Evolutionary conservation across 116 monocot species (phyloP).

Genomic region (Papilionanthe hybrid): DNA sequence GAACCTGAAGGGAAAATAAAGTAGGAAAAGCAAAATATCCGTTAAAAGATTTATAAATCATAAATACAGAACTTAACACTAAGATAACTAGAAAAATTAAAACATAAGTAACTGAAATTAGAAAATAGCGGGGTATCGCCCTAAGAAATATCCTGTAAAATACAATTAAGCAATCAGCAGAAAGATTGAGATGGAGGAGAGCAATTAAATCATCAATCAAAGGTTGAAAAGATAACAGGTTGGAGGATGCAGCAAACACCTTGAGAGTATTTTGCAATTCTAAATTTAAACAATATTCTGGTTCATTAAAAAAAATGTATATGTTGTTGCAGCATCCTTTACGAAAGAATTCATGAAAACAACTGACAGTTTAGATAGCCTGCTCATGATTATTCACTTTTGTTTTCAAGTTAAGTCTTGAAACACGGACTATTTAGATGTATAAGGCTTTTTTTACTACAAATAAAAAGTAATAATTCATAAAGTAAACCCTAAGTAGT

Average conservation of each 20-base stretch:
- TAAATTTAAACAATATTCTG: background rate
- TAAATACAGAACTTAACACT: background rate
- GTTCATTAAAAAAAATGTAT: background rate
- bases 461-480: background rate
- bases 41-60: background rate
- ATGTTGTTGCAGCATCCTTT: background rate
- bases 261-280: background rate
- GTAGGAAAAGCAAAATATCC: background rate
- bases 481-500: background rate
- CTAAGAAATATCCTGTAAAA: background rate
- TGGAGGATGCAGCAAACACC: background rate
- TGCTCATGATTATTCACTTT: background rate
- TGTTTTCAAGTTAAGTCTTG: background rate
- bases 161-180: background rate
- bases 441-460: background rate
- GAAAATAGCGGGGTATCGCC: background rate
- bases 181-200: background rate
- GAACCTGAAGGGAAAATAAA: conserved; percentile 48
- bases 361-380: background rate
- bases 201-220: background rate
- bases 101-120: background rate
- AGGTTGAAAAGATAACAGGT: background rate
- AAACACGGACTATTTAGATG: background rate
- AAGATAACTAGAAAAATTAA: background rate
- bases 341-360: background rate